Base-by-base conservation (phyloP, 495 filamentous ascomycete genomes). In the Aspergillus sclerotioniger region DNA sequence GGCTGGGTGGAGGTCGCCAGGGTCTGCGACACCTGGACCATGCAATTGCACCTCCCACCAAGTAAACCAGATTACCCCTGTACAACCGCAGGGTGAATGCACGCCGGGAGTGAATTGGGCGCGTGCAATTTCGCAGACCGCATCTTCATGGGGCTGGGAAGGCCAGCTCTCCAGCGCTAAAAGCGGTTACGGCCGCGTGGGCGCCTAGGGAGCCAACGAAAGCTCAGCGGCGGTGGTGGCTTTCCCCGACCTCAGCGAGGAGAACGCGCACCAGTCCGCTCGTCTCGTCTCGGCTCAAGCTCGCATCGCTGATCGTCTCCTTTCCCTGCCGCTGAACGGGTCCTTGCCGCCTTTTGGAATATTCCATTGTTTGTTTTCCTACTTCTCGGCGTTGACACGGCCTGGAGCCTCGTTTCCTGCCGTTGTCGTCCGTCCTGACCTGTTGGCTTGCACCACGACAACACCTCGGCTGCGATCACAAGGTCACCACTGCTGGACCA, bases 371-470 rank as follows among this genome's bases (percentile, higher is more conserved):
- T 58, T 52, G 19, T 53, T 43, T 44, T 55, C 53, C 33, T 44
- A 49, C 56, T 33, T 41, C 44, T 50, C 50, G 62, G 62, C 46
- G 62, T 50, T 65, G 66, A 59, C 60, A 63, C 66, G 66, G 62
- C 53, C 47, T 48, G 62, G 66, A 62, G 58, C 62, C 29, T 12
- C 20, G 65, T 64, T 62, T 62, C 62, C 60, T 64, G 60, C 65
- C 62, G 61, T 52, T 61, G 66, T 63, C 54, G 48, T 51, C 60
- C 55, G 54, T 53, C 56, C 13, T 12, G 21, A 12, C 47, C 1
- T 9, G 37, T 41, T 37, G 35, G 39, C 45, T 51, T 60, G 58
- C 59, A 54, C 56, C 57, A 52, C 58, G 52, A 58, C 47, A 61
- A 56, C 60, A 53, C 50, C 52, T 49, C 56, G 44, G 58, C 58